Conservation (phyloP, 2,329 filamentous ascomycete genomes). For the Ceratocystiopsis minuta region DNA sequence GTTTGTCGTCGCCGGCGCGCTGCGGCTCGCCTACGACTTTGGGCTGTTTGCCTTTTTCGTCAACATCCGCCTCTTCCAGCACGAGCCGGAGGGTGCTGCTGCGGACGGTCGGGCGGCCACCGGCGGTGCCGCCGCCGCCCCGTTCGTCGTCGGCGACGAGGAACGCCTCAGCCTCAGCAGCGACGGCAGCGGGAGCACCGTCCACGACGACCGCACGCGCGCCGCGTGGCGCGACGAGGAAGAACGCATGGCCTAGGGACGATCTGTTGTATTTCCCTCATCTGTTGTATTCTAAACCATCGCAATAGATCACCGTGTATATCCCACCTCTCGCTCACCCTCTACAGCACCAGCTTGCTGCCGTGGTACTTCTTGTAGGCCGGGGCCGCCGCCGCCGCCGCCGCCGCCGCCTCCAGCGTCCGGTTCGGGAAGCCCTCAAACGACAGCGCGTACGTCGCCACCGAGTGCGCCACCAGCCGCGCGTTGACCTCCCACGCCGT, state of each 20-base stretch:
- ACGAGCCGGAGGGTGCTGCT: slow-evolving; percentile 16
- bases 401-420: slow-evolving; percentile 11
- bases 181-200: slow-evolving; percentile 1
- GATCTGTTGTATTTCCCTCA: too few species aligned
- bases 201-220: slow-evolving; percentile 4
- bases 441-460: slow-evolving; percentile 50
- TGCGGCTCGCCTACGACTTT: slow-evolving; percentile 37
- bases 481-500: slow-evolving; percentile 44
- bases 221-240: slow-evolving; percentile 7
- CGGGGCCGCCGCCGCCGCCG: slow-evolving; percentile 5
- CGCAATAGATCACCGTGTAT: too few species aligned
- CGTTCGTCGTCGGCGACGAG: too few species aligned
- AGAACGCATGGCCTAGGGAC: slow-evolving; percentile 3
- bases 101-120: slow-evolving; percentile 44
- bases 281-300: too few species aligned
- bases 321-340: too few species aligned
- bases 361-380: slow-evolving; percentile 30
- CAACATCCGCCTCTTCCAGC: slow-evolving; percentile 33
- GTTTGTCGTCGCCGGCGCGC: slow-evolving; percentile 35
- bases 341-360: slow-evolving; percentile 20
- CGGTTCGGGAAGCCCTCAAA: slow-evolving; percentile 48
- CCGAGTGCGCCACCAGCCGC: slow-evolving; percentile 51
- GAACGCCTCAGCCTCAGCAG: slow-evolving; percentile 34
- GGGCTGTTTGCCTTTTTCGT: slow-evolving; percentile 41
- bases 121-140: slow-evolving; percentile 48